Evolutionary conservation across 1,139 yeast species (phyloP).

Genomic region (Magnusiomyces suaveolens): DNA sequence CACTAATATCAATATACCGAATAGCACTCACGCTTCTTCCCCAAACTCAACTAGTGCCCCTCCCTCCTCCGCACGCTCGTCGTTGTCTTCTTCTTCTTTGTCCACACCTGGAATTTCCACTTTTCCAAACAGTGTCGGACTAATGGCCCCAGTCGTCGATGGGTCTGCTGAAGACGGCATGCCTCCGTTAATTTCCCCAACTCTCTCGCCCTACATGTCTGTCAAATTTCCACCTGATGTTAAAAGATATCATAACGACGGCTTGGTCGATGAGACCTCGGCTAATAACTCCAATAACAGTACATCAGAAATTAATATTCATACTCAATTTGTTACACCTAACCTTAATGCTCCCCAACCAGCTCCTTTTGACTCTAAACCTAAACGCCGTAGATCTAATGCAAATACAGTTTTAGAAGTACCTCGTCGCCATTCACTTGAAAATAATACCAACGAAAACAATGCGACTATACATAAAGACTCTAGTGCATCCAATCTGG

Average conservation of each 20-base stretch:
- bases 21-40: background rate
- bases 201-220: conserved; percentile 12
- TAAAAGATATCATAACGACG: conserved; percentile 4
- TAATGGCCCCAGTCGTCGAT: too few relatives aligned
- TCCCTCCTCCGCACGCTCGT: too few relatives aligned
- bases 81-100: too few relatives aligned
- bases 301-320: background rate
- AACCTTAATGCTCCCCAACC: conserved; percentile 3
- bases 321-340: conserved; percentile 1
- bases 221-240: conserved; percentile 11
- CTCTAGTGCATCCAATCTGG: background rate
- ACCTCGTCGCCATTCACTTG: background rate
- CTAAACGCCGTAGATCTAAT: conserved; percentile 12
- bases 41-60: too few relatives aligned
- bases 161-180: background rate
- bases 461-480: background rate
- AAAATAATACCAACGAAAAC: background rate
- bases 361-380: conserved; percentile 4
- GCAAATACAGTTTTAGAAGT: conserved; percentile 7
- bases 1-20: background rate
- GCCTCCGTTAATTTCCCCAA: conserved; percentile 12
- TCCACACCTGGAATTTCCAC: background rate
- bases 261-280: background rate
- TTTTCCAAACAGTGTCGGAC: too few relatives aligned
- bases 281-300: background rate